Conservation (phyloP, 306 rosid genomes). For the Malus orientalis region DNA sequence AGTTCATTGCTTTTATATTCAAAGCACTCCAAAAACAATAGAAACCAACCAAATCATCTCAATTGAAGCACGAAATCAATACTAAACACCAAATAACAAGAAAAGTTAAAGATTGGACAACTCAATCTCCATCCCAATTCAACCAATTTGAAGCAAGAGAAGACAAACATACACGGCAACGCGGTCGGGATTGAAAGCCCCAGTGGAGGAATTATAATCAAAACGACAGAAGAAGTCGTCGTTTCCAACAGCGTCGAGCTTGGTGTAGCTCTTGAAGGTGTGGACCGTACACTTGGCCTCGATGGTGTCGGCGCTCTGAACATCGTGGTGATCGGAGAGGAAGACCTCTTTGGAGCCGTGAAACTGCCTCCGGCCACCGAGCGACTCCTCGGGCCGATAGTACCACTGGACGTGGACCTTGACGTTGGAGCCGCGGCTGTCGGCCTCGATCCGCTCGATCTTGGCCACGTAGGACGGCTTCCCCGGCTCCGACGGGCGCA, state of each 20-base stretch:
- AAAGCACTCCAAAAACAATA: background rate
- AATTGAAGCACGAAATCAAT: background rate
- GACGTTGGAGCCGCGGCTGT: constrained; percentile 84
- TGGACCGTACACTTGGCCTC: constrained; percentile 96
- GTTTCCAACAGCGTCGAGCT: constrained; percentile 94
- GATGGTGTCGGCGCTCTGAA: constrained; percentile 85
- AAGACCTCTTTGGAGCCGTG: constrained; percentile 95
- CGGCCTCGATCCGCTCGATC: constrained; percentile 94
- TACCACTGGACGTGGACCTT: constrained; percentile 92
- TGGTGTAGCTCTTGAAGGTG: constrained; percentile 78
- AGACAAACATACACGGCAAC: constrained; percentile 74
- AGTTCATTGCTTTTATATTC: background rate
- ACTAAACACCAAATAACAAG: background rate
- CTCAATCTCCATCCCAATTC: background rate
- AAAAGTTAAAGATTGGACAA: background rate
- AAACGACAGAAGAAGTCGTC: constrained; percentile 99
- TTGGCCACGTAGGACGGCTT: constrained; percentile 91
- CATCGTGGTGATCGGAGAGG: constrained; percentile 84
- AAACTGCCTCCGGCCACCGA: constrained; percentile 97
- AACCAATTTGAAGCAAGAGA: background rate
- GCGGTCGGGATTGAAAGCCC: constrained; percentile 92
- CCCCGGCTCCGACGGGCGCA: constrained; percentile 77
- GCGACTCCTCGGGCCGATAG: constrained; percentile 97
- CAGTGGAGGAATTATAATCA: constrained; percentile 86
- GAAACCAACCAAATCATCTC: background rate